phyloP scores from a whole-genome alignment of 116 monocot species.

The Dioscorea cayenensis region DNA sequence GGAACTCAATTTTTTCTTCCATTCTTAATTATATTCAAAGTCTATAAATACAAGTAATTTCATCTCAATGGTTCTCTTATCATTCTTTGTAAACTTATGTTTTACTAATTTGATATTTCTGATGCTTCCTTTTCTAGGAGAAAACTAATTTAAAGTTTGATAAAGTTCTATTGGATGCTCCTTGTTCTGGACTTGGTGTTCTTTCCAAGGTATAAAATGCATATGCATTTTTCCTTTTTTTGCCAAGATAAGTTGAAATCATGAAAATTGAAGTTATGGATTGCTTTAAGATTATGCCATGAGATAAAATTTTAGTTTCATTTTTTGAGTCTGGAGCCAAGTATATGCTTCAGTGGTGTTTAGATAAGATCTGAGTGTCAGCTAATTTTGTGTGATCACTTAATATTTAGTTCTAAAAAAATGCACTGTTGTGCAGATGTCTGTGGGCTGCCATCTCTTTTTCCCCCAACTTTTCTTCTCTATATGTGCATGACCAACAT shows the following conservation, averaged over 20 bases:
- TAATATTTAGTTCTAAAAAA: too few relatives aligned
- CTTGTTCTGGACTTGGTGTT: slow-evolving; percentile 94
- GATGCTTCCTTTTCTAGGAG: slow-evolving; percentile 29
- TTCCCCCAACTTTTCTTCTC: too few relatives aligned
- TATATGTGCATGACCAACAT: too few relatives aligned
- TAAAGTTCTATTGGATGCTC: slow-evolving; percentile 87
- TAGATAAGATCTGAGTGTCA: too few relatives aligned
- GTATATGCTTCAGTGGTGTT: background rate
- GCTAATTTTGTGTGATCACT: too few relatives aligned
- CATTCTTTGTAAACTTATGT: background rate
- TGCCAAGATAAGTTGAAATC: background rate
- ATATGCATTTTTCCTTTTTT: background rate
- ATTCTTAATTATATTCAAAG: background rate
- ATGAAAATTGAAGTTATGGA: background rate
- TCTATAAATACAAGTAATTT: background rate
- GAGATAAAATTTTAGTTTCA: background rate
- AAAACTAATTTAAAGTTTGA: slow-evolving; percentile 41
- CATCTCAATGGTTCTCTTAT: background rate
- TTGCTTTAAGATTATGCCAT: background rate
- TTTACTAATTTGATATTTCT: background rate
- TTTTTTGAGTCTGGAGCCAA: background rate
- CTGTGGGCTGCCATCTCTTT: too few relatives aligned
- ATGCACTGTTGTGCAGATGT: too few relatives aligned
- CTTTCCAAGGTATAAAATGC: slow-evolving; percentile 70
- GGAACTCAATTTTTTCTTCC: background rate